Evolutionary conservation across 1,139 yeast species (phyloP).

Genomic region (Taiozyma sp.): DNA sequence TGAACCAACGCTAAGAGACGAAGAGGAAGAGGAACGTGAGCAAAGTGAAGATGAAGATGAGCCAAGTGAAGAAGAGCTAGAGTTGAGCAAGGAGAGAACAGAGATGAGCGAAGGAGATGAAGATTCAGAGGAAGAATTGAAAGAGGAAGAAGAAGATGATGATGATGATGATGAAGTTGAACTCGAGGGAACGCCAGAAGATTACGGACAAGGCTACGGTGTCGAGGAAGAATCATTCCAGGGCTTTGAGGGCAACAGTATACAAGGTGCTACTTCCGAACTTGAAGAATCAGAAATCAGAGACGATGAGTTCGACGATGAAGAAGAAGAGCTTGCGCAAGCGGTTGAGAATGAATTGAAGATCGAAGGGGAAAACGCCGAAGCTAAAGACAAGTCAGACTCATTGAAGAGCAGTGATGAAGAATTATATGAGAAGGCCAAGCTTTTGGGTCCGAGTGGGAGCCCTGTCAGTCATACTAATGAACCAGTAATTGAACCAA

Average conservation of each 20-base stretch:
- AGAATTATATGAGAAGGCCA: slow-evolving; percentile 8
- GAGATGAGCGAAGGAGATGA: not conserved
- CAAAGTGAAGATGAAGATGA: not conserved
- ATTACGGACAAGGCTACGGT: not conserved
- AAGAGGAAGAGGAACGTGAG: not conserved
- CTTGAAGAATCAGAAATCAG: not conserved
- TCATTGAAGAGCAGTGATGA: slow-evolving; percentile 14
- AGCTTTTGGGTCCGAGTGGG: slow-evolving; percentile 6
- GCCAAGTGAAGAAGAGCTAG: not conserved
- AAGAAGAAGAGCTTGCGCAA: slow-evolving; percentile 2
- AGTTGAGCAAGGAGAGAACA: not conserved
- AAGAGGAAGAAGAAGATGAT: not conserved
- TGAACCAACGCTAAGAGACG: not conserved
- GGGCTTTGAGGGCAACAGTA: not conserved
- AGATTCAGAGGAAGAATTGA: not conserved
- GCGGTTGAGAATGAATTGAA: slow-evolving; percentile 2
- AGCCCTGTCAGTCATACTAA: not conserved
- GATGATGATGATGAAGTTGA: not conserved
- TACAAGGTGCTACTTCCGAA: not conserved
- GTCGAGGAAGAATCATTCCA: not conserved
- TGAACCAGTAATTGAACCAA: not conserved
- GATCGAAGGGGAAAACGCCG: slow-evolving; percentile 5
- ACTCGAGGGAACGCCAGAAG: not conserved
- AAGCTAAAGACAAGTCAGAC: not conserved
- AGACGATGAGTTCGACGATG: slow-evolving; percentile 1